phyloP scores from a whole-genome alignment of 768 basidiomycete species.

The Antrodiella citrinella region DNA sequence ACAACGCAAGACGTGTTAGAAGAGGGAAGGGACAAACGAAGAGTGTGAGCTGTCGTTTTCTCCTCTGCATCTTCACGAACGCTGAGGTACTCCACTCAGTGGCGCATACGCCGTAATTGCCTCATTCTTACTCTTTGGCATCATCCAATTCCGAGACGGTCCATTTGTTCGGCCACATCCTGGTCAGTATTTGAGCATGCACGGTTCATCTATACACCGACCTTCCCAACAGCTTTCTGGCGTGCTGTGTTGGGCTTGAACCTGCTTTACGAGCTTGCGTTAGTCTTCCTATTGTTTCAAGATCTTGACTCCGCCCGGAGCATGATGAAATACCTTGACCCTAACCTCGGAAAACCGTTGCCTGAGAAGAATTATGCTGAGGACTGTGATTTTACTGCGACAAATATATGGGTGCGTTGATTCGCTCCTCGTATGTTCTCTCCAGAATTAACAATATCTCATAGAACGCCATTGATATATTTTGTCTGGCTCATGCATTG shows the following conservation, averaged over 20 bases:
- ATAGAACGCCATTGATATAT: conserved; percentile 78
- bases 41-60: conserved; percentile 47
- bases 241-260: conserved; percentile 72
- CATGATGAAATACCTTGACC: conserved; percentile 78
- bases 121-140: conserved; percentile 73
- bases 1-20: conserved; percentile 78
- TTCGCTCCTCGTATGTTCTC: not conserved
- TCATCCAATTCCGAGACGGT: conserved; percentile 85
- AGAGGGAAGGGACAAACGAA: conserved; percentile 74
- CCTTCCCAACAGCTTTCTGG: conserved; percentile 54
- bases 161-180: conserved; percentile 87
- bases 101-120: conserved; percentile 70
- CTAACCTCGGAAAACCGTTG: conserved; percentile 58
- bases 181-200: conserved; percentile 10
- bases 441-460: not conserved
- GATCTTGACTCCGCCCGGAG: conserved; percentile 66
- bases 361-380: conserved; percentile 87
- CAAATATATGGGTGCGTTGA: conserved; percentile 57
- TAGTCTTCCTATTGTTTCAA: conserved; percentile 84
- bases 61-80: conserved; percentile 2
- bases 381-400: conserved; percentile 56
- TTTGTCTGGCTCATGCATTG: conserved; percentile 76
- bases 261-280: conserved; percentile 70
- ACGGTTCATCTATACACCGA: not conserved
- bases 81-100: conserved; percentile 28